These are phyloP conservation scores for Suillus luteus DNA, from an alignment of 768 basidiomycete genomes.

Conservation along the genomic window DNA sequence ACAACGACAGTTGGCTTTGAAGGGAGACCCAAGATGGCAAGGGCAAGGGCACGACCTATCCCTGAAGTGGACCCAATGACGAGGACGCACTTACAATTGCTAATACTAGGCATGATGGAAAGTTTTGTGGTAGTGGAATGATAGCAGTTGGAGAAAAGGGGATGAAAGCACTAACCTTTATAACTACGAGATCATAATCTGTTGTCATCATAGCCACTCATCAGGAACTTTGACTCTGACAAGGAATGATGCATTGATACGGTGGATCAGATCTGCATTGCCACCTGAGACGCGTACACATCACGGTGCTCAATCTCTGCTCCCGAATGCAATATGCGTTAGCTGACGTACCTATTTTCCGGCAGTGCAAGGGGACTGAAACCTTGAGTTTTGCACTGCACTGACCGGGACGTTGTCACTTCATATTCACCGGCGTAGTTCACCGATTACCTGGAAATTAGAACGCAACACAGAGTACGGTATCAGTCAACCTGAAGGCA, in stretches of 20 bases:
- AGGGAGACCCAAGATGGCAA: constrained; percentile 49
- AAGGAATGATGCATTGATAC: neutral
- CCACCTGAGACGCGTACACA: neutral
- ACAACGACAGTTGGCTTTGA: constrained; percentile 52
- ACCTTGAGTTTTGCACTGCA: neutral
- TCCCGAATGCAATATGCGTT: neutral
- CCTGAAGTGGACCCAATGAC: constrained; percentile 59
- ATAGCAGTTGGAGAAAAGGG: neutral
- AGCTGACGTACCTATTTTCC: too few relatives aligned
- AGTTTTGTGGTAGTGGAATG: neutral
- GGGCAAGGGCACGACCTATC: constrained; percentile 57
- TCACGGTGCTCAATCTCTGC: neutral
- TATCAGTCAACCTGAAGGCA: neutral
- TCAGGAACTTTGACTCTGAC: neutral
- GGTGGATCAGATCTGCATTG: neutral
- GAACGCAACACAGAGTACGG: neutral
- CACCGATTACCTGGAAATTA: neutral
- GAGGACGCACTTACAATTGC: constrained; percentile 51
- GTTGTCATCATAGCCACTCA: constrained; percentile 1
- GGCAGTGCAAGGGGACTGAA: neutral
- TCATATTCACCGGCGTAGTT: neutral
- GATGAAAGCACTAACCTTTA: neutral
- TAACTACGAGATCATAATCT: neutral
- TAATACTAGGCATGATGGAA: constrained; percentile 37
- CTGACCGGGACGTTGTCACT: neutral